Evolutionary conservation across 2,329 filamentous ascomycete genomes (phyloP).

Genomic region (Aspergillus spinulosporus): DNA sequence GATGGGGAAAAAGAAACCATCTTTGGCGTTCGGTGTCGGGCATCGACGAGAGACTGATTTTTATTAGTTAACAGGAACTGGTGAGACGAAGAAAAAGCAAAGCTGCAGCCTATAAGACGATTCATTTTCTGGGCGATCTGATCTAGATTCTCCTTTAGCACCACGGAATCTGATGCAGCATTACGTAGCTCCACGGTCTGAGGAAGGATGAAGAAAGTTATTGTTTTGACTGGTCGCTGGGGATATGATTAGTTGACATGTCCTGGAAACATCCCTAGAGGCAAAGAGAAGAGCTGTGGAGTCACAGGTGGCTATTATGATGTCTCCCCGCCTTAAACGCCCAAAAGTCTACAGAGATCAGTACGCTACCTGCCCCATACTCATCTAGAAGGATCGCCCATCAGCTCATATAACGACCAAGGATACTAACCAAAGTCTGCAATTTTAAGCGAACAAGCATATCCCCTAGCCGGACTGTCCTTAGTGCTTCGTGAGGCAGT

Average conservation of each 20-base stretch:
- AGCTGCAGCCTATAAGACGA: neutral
- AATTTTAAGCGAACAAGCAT: no score
- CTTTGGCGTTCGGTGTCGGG: neutral
- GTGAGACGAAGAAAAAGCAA: conserved; percentile 4
- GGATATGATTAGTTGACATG: no score
- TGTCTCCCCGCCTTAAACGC: conserved; percentile 3
- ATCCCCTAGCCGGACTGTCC: no score
- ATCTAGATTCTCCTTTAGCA: neutral
- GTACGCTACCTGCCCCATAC: neutral
- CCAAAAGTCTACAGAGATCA: neutral
- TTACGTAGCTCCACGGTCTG: neutral
- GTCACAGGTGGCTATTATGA: neutral
- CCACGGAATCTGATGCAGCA: neutral
- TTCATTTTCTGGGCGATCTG: neutral
- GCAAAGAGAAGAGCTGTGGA: no score
- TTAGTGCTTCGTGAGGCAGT: no score
- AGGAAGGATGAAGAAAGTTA: neutral
- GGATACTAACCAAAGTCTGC: no score
- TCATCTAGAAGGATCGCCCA: neutral
- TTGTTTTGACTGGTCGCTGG: neutral
- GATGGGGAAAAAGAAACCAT: neutral
- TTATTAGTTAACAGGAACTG: conserved; percentile 6
- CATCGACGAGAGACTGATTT: neutral
- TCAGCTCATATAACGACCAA: no score
- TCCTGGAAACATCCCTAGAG: no score